Conservation (phyloP, 176 grass and related monocot species). For the Ampelocalamus luodianensis region DNA sequence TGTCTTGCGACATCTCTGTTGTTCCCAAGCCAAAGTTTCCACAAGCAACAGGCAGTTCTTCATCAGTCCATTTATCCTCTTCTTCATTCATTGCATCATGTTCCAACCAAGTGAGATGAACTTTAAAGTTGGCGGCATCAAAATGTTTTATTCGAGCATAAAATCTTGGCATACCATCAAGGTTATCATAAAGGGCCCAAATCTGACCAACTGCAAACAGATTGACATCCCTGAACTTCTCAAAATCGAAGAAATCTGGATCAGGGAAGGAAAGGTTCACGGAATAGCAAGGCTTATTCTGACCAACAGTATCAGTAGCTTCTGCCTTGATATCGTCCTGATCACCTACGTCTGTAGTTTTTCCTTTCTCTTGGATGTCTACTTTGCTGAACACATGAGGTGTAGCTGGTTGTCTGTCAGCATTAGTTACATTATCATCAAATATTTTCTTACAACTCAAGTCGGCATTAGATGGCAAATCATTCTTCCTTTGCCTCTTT, state of each 20-base stretch:
- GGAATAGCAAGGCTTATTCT: slow-evolving; percentile 34
- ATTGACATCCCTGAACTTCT: slow-evolving; percentile 63
- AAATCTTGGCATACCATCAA: slow-evolving; percentile 92
- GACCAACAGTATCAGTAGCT: slow-evolving; percentile 41
- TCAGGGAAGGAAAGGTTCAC: slow-evolving; percentile 60
- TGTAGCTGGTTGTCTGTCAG: slow-evolving; percentile 35
- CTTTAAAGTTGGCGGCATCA: slow-evolving; percentile 59
- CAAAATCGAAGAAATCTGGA: slow-evolving; percentile 87
- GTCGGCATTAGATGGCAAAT: slow-evolving; percentile 38
- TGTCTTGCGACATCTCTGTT: slow-evolving; percentile 58
- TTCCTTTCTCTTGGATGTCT: slow-evolving; percentile 35
- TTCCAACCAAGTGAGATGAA: slow-evolving; percentile 76
- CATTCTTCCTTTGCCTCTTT: slow-evolving; percentile 48
- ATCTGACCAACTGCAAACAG: slow-evolving; percentile 75
- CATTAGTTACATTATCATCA: slow-evolving; percentile 25
- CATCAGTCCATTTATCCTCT: slow-evolving; percentile 61
- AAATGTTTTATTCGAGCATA: slow-evolving; percentile 75
- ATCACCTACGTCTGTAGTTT: slow-evolving; percentile 40
- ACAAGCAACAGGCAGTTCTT: slow-evolving; percentile 81
- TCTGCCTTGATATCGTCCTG: slow-evolving; percentile 34
- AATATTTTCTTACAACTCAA: slow-evolving; percentile 27
- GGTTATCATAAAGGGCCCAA: slow-evolving; percentile 86
- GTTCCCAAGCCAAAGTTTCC: slow-evolving; percentile 66
- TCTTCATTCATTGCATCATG: slow-evolving; percentile 41
- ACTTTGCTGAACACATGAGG: slow-evolving; percentile 42